Conservation (phyloP, 2,329 filamentous ascomycete species). For the Stagonosporopsis rhizophila region DNA sequence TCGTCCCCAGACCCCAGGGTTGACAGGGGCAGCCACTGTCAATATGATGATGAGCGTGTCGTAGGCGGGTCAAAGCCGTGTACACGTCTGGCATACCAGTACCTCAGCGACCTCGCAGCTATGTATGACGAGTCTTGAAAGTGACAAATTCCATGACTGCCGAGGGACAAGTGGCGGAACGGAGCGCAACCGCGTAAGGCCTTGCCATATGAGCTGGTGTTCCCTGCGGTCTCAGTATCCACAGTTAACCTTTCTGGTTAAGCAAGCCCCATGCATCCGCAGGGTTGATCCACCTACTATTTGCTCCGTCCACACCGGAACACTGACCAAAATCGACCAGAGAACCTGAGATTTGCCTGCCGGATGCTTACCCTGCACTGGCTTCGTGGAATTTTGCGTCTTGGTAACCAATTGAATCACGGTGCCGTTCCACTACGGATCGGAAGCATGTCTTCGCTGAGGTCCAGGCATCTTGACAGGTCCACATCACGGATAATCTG, state of each 20-base stretch:
- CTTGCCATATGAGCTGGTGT: conserved; percentile 1
- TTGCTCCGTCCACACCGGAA: conserved; percentile 11
- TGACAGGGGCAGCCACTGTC: conserved; percentile 5
- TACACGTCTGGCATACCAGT: neutral
- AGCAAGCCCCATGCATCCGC: neutral
- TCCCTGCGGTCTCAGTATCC: conserved; percentile 3
- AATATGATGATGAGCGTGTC: neutral
- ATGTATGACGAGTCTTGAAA: neutral
- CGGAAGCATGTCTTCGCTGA: conserved; percentile 2
- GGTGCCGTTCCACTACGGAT: conserved; percentile 5
- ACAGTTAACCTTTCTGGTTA: conserved; percentile 11
- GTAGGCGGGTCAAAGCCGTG: neutral
- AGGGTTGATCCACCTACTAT: conserved; percentile 19
- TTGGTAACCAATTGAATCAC: conserved; percentile 7
- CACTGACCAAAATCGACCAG: conserved; percentile 7
- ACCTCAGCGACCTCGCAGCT: neutral
- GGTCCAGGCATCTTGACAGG: conserved; percentile 9
- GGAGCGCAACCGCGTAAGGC: conserved; percentile 4
- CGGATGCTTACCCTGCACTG: conserved; percentile 2
- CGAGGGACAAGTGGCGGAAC: neutral
- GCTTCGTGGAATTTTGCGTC: conserved; percentile 7
- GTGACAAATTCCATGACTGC: conserved; percentile 6
- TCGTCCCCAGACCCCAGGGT: conserved; percentile 9
- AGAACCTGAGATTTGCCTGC: conserved; percentile 8
- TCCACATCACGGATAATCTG: conserved; percentile 14